These are phyloP conservation scores for Globisporangium heterothallicum DNA, from an alignment of 352 stramenopile genomes.

Conservation along the genomic window DNA sequence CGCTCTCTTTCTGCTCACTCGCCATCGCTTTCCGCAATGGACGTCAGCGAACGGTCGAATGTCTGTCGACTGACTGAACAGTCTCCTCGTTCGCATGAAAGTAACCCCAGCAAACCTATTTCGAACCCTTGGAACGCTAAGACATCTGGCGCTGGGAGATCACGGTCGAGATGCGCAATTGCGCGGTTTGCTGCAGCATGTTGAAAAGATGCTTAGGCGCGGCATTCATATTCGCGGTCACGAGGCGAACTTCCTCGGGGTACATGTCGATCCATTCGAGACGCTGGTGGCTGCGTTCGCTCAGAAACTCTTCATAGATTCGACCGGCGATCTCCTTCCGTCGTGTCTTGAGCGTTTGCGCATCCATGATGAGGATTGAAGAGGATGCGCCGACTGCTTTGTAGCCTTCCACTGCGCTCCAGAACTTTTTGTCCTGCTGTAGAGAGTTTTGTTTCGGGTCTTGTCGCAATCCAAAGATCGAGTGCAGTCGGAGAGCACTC, in stretches of 20 bases:
- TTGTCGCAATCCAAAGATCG: neutral
- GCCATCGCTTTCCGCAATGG: neutral
- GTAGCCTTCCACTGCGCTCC: slow-evolving; percentile 60
- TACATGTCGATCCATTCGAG: slow-evolving; percentile 55
- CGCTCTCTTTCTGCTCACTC: neutral
- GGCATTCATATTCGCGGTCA: slow-evolving; percentile 21
- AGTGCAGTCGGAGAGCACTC: neutral
- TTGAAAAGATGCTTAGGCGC: slow-evolving; percentile 44
- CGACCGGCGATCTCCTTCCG: slow-evolving; percentile 31
- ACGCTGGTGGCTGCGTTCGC: slow-evolving; percentile 4
- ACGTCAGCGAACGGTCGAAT: too few relatives aligned
- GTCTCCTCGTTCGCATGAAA: too few relatives aligned
- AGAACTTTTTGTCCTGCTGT: slow-evolving; percentile 44
- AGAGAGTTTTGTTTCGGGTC: slow-evolving; percentile 10
- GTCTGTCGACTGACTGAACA: too few relatives aligned
- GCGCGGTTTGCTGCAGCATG: slow-evolving; percentile 40
- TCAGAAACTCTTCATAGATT: slow-evolving; percentile 50
- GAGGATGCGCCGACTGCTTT: slow-evolving; percentile 30
- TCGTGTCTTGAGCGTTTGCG: slow-evolving; percentile 23
- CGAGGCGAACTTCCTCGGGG: slow-evolving; percentile 25
- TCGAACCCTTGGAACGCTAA: neutral
- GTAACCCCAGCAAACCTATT: neutral
- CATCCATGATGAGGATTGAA: slow-evolving; percentile 30
- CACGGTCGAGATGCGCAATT: slow-evolving; percentile 41
- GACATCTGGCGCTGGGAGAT: slow-evolving; percentile 11